phyloP scores from a whole-genome alignment of 202 grass and related monocot species.

The Sporobolus alterniflorus region DNA sequence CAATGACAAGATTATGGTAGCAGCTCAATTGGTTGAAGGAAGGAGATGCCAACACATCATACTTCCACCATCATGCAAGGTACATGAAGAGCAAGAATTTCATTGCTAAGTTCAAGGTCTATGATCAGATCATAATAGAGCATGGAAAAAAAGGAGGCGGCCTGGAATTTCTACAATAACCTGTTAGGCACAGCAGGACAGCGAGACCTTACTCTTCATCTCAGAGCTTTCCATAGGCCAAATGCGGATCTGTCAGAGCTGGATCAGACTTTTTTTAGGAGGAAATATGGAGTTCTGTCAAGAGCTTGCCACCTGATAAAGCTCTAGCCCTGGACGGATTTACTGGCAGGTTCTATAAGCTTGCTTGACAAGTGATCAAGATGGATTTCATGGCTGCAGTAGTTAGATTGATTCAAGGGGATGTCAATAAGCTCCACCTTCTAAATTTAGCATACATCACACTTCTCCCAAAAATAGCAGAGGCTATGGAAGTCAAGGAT shows the following conservation, averaged over 20 bases:
- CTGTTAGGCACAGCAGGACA: too few relatives aligned
- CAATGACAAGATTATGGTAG: too few relatives aligned
- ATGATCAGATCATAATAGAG: too few relatives aligned
- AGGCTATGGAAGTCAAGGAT: neutral
- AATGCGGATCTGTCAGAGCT: neutral
- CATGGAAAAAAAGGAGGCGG: too few relatives aligned
- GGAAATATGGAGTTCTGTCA: neutral
- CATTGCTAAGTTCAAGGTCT: too few relatives aligned
- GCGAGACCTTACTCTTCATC: too few relatives aligned
- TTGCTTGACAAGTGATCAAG: neutral
- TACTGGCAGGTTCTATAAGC: neutral
- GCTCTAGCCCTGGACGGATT: neutral
- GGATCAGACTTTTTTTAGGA: neutral
- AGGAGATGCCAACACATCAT: too few relatives aligned
- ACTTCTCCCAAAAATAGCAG: neutral
- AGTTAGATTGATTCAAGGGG: neutral
- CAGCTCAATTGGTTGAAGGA: too few relatives aligned
- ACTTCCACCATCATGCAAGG: too few relatives aligned
- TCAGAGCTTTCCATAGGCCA: neutral
- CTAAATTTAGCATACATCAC: neutral
- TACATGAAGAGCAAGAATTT: too few relatives aligned
- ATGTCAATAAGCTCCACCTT: neutral
- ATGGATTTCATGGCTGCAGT: neutral
- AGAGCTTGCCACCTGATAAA: neutral
- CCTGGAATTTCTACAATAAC: too few relatives aligned